A percentile compares a stretch with the other conserved stretches of the same genome.
These are phyloP conservation scores for Candida nemodendra DNA, from an alignment of 805 yeast genomes.

Conservation along the genomic window DNA sequence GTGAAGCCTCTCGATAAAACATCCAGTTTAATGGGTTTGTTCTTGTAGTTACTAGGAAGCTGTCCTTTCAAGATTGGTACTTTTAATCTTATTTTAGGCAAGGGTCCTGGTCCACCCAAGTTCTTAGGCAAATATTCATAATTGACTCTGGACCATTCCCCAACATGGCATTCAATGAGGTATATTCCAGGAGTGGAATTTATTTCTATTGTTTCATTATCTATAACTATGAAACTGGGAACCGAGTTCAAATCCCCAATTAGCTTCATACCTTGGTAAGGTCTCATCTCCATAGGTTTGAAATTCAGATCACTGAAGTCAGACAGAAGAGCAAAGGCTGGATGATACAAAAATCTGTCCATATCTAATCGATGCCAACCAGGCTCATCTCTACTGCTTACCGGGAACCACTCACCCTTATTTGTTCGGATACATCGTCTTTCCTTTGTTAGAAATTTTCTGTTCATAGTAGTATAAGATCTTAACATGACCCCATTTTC, in stretches of 20 bases:
- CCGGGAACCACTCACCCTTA: conserved; percentile 47
- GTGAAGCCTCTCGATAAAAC: conserved; percentile 61
- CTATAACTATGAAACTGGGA: conserved; percentile 48
- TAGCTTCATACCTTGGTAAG: conserved; percentile 32
- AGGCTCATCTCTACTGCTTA: conserved; percentile 63
- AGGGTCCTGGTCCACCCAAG: conserved; percentile 63
- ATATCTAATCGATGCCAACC: conserved; percentile 86
- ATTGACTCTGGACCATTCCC: conserved; percentile 57
- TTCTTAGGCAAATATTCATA: conserved; percentile 59
- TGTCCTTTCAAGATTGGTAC: conserved; percentile 43
- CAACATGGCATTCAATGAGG: conserved; percentile 66
- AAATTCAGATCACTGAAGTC: conserved; percentile 50
- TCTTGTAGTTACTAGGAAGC: conserved; percentile 34
- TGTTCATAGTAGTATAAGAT: conserved; percentile 75
- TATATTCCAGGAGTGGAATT: conserved; percentile 67
- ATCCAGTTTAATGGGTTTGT: conserved; percentile 47
- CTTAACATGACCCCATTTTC: conserved; percentile 87
- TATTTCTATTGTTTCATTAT: conserved; percentile 43
- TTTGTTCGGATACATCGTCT: conserved; percentile 52
- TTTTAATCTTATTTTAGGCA: conserved; percentile 46
- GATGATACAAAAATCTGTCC: conserved; percentile 76
- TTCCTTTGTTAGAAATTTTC: conserved; percentile 79
- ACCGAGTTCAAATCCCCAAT: conserved; percentile 34
- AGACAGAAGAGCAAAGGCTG: conserved; percentile 67
- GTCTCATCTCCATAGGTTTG: conserved; percentile 31